Conservation (phyloP, 257 asterid species). For the Lavandula angustifolia region DNA sequence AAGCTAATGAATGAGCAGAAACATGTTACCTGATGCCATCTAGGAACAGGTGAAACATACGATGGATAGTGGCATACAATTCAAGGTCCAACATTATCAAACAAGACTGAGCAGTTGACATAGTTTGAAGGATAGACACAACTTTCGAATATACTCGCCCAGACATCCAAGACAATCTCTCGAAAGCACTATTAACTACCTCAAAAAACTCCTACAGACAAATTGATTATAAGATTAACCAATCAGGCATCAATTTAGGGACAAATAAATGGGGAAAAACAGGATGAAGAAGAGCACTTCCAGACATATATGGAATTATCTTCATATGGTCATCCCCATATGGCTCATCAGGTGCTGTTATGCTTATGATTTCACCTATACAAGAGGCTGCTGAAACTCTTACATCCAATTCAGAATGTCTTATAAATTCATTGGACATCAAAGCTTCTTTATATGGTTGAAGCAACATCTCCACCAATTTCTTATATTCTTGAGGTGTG, state of each 20-base stretch:
- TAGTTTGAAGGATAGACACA: slow-evolving; percentile 14
- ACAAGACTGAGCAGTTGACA: slow-evolving; percentile 20
- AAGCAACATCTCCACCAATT: not conserved
- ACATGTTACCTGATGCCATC: slow-evolving; percentile 25
- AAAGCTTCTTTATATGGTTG: slow-evolving; percentile 24
- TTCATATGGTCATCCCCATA: slow-evolving; percentile 23
- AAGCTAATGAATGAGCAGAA: not conserved
- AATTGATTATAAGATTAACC: not conserved
- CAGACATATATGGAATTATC: slow-evolving; percentile 15
- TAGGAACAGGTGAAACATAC: slow-evolving; percentile 31
- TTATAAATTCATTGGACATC: slow-evolving; percentile 11
- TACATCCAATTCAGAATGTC: slow-evolving; percentile 31
- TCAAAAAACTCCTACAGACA: slow-evolving; percentile 28
- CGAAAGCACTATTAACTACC: slow-evolving; percentile 23
- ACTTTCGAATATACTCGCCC: slow-evolving; percentile 28
- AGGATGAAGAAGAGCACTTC: not conserved
- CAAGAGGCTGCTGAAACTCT: slow-evolving; percentile 27
- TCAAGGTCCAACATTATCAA: slow-evolving; percentile 33
- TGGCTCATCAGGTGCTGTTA: slow-evolving; percentile 32
- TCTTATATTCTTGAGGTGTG: not conserved
- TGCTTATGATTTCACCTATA: slow-evolving; percentile 29
- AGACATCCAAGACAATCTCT: slow-evolving; percentile 20
- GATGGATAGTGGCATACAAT: slow-evolving; percentile 15
- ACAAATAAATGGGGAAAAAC: not conserved
- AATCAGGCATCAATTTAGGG: not conserved